Evolutionary conservation across 805 yeast species (phyloP), one percentile per base, ranked within the genome.

Genomic region (Candida endomychidarum): DNA sequence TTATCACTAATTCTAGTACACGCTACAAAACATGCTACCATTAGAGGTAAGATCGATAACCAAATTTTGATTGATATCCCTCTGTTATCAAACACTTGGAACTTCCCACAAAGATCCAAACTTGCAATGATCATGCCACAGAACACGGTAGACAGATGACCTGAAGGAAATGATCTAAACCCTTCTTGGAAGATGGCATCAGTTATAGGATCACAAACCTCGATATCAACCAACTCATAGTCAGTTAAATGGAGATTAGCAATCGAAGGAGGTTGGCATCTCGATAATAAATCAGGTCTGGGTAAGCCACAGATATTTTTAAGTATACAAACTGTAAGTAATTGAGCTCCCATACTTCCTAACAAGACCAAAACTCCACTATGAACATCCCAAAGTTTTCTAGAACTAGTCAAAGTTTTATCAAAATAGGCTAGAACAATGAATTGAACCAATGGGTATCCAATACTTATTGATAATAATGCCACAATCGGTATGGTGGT

Each of bases 1-100:
- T 72, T 67, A 44, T 73, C 78, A 14, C 77, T 67, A 11, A 67
- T 54, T 38, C 77, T 52, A 3, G 77, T 63, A 16, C 64, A 56
- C 0, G 74, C 49, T 3, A 73, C 61, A 31, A 54, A 50, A 2
- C 57, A 33, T 0, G 77, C 69, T 5, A 63, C 23, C 11, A 56
- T 42, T 3, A 64, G 41, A 0, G 78, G 77, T 3, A 60, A 9
- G 3, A 66, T 34, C 1, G 66, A 54, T 5, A 62, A 10, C 0
- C 69, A 17, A 0, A 61, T 47, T 37, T 68, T 68, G 36, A 57
- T 47, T 4, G 68, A 56, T 5, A 61, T 50, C 1, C 67, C 67
- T 27, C 70, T 50, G 4, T 54, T 55, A 41, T 66, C 72, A 46
- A 65, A 65, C 2, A 65, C 49, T 40, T 61, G 61, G 22, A 62